Conservation (phyloP, 1,284 basidiomycete species). For the Leccinum huronense region DNA sequence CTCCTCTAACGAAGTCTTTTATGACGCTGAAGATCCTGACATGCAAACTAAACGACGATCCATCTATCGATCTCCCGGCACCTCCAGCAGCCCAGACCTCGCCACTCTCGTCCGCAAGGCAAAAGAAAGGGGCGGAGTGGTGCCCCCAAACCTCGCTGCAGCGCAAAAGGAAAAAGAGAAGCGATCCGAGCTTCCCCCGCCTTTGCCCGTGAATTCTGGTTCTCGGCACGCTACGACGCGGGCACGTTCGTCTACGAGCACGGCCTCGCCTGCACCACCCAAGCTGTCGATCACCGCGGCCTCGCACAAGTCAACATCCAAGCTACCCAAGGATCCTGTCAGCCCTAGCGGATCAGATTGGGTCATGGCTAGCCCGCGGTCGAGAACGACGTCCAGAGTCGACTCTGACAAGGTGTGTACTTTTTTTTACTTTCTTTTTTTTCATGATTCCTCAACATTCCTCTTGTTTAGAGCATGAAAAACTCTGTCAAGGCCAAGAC, state of each 20-base stretch:
- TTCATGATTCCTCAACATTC: slow-evolving; percentile 1
- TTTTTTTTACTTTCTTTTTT: neutral
- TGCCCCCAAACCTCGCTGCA: slow-evolving; percentile 34
- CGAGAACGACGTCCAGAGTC: slow-evolving; percentile 41
- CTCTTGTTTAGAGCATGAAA: slow-evolving; percentile 44
- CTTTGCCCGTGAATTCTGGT: slow-evolving; percentile 37
- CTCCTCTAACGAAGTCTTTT: slow-evolving; percentile 56
- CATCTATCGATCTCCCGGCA: slow-evolving; percentile 84
- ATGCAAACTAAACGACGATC: slow-evolving; percentile 74
- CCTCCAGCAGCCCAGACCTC: slow-evolving; percentile 85
- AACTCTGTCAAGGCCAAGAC: slow-evolving; percentile 72
- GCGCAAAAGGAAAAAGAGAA: slow-evolving; percentile 41
- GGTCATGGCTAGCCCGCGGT: slow-evolving; percentile 49
- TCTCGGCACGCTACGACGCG: slow-evolving; percentile 25
- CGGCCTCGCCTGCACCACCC: slow-evolving; percentile 28
- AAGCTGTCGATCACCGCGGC: slow-evolving; percentile 33
- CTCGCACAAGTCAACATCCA: slow-evolving; percentile 24
- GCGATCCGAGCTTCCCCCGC: slow-evolving; percentile 48
- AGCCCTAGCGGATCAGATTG: slow-evolving; percentile 47
- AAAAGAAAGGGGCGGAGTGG: slow-evolving; percentile 58
- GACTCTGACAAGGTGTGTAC: slow-evolving; percentile 45
- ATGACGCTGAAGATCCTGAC: slow-evolving; percentile 63
- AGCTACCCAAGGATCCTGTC: slow-evolving; percentile 29
- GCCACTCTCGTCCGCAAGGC: slow-evolving; percentile 80
- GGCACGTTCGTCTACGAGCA: slow-evolving; percentile 38